Evolutionary conservation across 177 flowering plant species (phyloP), one percentile per base, ranked within the genome.

Genomic region (Tripterygium wilfordii): DNA sequence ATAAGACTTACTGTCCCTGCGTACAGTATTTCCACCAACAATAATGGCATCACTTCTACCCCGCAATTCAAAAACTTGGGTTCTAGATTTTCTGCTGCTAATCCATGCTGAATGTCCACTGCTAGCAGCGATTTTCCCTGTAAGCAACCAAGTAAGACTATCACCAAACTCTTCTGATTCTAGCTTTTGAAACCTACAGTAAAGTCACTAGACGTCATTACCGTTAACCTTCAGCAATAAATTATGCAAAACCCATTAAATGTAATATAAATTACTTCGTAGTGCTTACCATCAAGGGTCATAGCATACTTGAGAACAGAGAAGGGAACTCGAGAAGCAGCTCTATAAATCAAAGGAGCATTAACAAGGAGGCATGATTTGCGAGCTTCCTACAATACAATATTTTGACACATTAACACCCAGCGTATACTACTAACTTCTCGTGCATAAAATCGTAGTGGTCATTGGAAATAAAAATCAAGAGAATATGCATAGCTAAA

Each of bases 51-150:
- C 96, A 68, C 98, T 78, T 71, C 94, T 74, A 23, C 96, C 98
- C 37, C 98, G 74, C 46, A 92, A 48, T 56, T 84, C 91, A 66
- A 82, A 74, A 36, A 92, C 99, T 42, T 74, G 82, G 40, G 45
- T 41, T 57, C 99, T 82, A 33, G 99, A 92, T 45, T 36, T 42
- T 55, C 73, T 81, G 72, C 96, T 77, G 66, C 97, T 92, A 63
- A 92, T 86, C 99, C 99, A 92, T 39, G 85, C 73, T 30, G 97
- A 90, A 74, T 89, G 96, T 12, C 99, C 99, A 66, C 84, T 86
- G 51, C 77, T 86, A 33, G 91, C 71, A 53, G 99, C 96, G 67
- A 89, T 92, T 67, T 92, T 92, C 49, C 99, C 97, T 92, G 67
- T 31, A 12, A 46, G 43, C 20, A 67, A 10, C 36, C 36, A 47